Base-by-base conservation (phyloP, 129 eudicot species). In the Flaveria trinervia region DNA sequence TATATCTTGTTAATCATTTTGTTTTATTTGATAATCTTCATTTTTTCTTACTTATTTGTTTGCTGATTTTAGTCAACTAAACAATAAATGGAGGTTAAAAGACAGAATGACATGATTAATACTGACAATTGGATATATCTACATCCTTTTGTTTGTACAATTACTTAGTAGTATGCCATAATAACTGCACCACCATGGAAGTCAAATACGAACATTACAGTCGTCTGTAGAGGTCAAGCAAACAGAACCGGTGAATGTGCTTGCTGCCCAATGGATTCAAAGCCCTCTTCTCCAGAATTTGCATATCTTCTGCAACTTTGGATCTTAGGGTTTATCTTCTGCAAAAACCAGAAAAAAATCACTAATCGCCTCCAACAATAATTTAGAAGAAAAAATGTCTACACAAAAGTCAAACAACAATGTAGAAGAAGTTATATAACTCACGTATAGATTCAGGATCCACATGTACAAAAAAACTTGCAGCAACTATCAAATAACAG, bases 391-490 rank as follows among this genome's bases (percentile, higher is more conserved):
- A 22, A 60, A 12, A 13, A 9, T 2, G 16, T 73, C 6, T 56
- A 41, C 23, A 18, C 54, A 55, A 72, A 56, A 73, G 43, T 56
- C 68, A 41, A 73, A 57, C 36, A 9, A 9, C 14, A 64, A 30
- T 30, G 43, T 6, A 64, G n/a, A 64, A 28, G 2, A 64, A 44
- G 71, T 66, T 15, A 46, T 39, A 33, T 8, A 67, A 84, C 93
- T 83, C 39, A 88, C 90, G 78, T 60, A 84, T 75, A 67, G 86
- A 74, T 75, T 70, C n/a, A 17, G 88, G 85, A 79, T 92, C 98
- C 67, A 79, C 69, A 78, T 92, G 98, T 79, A 92, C 96, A 71
- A 84, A 92, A 84, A 92, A 92, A 77, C 98, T 89, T 67, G 98
- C 93, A 44, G 93, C 93, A 48, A 92, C 93, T 60, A 92, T 92